Conservation (phyloP, 2,329 filamentous ascomycete species). For the Trichothecium roseum region DNA sequence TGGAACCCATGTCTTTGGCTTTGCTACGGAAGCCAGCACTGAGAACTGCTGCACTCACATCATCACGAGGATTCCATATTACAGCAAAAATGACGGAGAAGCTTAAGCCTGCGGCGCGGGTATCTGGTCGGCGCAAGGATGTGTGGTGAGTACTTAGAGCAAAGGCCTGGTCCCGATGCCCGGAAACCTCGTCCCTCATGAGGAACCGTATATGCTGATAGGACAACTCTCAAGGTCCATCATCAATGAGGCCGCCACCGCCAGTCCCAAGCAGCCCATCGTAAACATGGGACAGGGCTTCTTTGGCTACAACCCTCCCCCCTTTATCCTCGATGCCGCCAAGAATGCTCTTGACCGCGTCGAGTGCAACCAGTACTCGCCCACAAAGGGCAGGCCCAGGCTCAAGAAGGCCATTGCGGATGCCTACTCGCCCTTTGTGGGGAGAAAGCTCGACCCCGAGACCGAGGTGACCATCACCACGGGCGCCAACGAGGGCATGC, state of each 20-base stretch:
- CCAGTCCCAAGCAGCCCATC: conserved; percentile 52
- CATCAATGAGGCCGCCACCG: conserved; percentile 54
- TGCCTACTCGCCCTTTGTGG: conserved; percentile 85
- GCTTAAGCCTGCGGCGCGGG: conserved; percentile 38
- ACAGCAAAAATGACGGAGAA: conserved; percentile 31
- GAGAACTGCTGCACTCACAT: conserved; percentile 9
- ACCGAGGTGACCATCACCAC: conserved; percentile 94
- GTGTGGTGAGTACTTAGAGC: conserved; percentile 34
- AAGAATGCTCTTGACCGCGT: conserved; percentile 82
- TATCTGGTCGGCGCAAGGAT: conserved; percentile 39
- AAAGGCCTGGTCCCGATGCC: no score
- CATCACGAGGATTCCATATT: no score
- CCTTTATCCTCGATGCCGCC: conserved; percentile 84
- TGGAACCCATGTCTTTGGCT: no score
- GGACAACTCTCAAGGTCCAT: conserved; percentile 39
- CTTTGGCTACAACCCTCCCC: conserved; percentile 88
- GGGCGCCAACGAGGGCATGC: conserved; percentile 84
- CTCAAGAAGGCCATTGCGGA: conserved; percentile 89
- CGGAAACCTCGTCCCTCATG: no score
- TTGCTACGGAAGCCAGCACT: no score
- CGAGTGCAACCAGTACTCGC: conserved; percentile 98
- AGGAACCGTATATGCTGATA: no score
- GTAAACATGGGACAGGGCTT: conserved; percentile 57
- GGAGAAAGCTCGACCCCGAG: conserved; percentile 70
- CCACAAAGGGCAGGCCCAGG: conserved; percentile 83